These are phyloP conservation scores for Metschnikowia colocasiae DNA, from an alignment of 805 yeast species.

Conservation along the genomic window DNA sequence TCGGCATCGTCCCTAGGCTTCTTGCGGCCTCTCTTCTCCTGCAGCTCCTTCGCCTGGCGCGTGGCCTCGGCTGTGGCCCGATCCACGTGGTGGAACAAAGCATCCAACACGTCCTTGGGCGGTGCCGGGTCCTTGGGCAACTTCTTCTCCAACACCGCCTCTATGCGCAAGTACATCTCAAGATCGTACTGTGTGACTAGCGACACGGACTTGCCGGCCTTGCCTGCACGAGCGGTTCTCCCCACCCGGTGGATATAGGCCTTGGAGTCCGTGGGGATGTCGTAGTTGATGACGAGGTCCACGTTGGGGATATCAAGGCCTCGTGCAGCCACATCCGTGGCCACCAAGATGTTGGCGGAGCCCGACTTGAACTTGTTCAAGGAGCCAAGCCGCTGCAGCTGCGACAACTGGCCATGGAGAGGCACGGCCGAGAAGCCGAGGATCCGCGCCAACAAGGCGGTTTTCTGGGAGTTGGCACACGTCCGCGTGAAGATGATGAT, in stretches of 20 bases:
- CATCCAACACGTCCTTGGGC: slow-evolving; percentile 69
- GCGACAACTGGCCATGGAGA: slow-evolving; percentile 87
- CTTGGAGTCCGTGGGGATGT: slow-evolving; percentile 80
- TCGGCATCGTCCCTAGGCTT: slow-evolving; percentile 39
- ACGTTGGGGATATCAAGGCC: slow-evolving; percentile 83
- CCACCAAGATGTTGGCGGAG: slow-evolving; percentile 62
- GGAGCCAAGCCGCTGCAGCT: slow-evolving; percentile 79
- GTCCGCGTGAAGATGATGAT: slow-evolving; percentile 90
- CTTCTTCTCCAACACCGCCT: slow-evolving; percentile 77
- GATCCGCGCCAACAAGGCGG: slow-evolving; percentile 74
- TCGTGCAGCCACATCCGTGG: slow-evolving; percentile 88
- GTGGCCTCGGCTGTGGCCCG: slow-evolving; percentile 90
- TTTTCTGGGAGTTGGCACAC: slow-evolving; percentile 90
- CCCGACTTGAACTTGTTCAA: slow-evolving; percentile 76
- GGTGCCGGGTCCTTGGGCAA: slow-evolving; percentile 77
- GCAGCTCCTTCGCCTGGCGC: slow-evolving; percentile 68
- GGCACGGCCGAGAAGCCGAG: slow-evolving; percentile 90
- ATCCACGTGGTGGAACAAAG: slow-evolving; percentile 82
- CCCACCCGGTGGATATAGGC: slow-evolving; percentile 89
- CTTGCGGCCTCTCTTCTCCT: slow-evolving; percentile 35
- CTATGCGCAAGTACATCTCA: slow-evolving; percentile 83
- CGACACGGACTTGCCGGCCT: slow-evolving; percentile 82
- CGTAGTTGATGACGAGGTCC: slow-evolving; percentile 72
- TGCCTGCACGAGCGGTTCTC: slow-evolving; percentile 92
- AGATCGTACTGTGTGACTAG: slow-evolving; percentile 93